Conservation (phyloP, 176 grass and related monocot species). For the Zea luxurians region DNA sequence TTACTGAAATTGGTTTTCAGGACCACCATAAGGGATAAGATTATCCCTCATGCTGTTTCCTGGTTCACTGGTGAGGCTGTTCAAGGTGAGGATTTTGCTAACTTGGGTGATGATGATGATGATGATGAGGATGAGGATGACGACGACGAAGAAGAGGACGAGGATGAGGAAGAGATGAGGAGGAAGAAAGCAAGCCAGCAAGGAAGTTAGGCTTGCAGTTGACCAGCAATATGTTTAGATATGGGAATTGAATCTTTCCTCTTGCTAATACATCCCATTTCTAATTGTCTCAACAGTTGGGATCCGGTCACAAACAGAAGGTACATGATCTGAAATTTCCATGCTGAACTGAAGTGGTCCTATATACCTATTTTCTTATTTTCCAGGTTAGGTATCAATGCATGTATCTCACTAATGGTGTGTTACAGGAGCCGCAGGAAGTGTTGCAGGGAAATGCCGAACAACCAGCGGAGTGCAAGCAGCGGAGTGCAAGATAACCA, state of each 20-base stretch:
- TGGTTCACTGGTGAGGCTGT: constrained; percentile 88
- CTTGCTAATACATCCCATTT: constrained; percentile 29
- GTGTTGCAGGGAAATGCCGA: constrained; percentile 51
- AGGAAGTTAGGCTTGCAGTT: constrained; percentile 34
- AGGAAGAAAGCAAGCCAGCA: constrained; percentile 48
- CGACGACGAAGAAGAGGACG: neutral
- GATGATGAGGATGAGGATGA: constrained; percentile 26
- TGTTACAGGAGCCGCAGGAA: constrained; percentile 44
- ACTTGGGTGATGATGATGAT: constrained; percentile 47
- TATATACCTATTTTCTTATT: neutral
- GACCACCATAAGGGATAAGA: constrained; percentile 89
- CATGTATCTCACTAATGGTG: constrained; percentile 10
- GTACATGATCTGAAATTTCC: constrained; percentile 5
- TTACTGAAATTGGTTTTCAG: constrained; percentile 28
- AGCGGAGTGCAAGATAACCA: constrained; percentile 96
- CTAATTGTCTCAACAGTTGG: constrained; percentile 19
- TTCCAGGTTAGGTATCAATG: constrained; percentile 2
- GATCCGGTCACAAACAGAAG: constrained; percentile 32
- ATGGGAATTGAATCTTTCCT: neutral
- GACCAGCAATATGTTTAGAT: neutral
- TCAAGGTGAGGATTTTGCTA: constrained; percentile 63
- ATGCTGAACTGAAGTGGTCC: neutral
- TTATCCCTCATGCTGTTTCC: constrained; percentile 87
- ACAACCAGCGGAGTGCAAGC: constrained; percentile 85
- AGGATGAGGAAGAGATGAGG: constrained; percentile 40